Evolutionary conservation across 805 yeast genomes (phyloP), one percentile per base, ranked within the genome.

Genomic region (Candida wancherniae): DNA sequence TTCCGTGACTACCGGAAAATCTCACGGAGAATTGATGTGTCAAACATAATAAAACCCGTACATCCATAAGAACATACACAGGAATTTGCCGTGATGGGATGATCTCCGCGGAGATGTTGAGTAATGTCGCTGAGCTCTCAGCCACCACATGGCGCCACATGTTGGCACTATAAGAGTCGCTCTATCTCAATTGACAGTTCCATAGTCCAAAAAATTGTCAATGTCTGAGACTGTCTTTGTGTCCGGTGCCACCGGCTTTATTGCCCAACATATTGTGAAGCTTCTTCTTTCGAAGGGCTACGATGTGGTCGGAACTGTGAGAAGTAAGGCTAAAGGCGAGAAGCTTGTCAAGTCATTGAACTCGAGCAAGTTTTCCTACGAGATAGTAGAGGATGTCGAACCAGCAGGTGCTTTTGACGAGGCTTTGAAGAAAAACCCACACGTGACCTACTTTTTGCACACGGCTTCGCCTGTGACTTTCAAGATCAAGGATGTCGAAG

Each of bases 221-320:
- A n/a, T n/a, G n/a, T n/a, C n/a, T n/a, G n/a, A n/a, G n/a, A n/a
- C 41, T 21, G 53, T 69, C 22, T 60, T 71, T 29, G 65, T 73
- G 23, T 57, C 77, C 3, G 78, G 79, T 22, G 75, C 75, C 10
- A 54, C 69, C 4, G 79, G 79, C 8, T 73, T 58, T 44, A 63
- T 74, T 39, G 78, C 78, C 26, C 65, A 59, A 44, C 73, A 71
- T 41, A 53, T 70, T 15, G 55, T 73, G 27, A 56, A 61, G 31
- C 48, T 46, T 16, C 58, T 73, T 29, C 39, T 74, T 16, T 46
- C 49, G 9, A 52, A 55, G 17, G 61, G 56, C 8, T 71, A 71
- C 41, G 47, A 49, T 7, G 79, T 73, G 7, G 59, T 73, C 33
- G 79, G 77, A 18, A 57, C 77, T 3, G 77, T 66, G 1, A 59